phyloP scores from a whole-genome alignment of 1,139 yeast genomes.

The Nakaseomyces sp. region DNA sequence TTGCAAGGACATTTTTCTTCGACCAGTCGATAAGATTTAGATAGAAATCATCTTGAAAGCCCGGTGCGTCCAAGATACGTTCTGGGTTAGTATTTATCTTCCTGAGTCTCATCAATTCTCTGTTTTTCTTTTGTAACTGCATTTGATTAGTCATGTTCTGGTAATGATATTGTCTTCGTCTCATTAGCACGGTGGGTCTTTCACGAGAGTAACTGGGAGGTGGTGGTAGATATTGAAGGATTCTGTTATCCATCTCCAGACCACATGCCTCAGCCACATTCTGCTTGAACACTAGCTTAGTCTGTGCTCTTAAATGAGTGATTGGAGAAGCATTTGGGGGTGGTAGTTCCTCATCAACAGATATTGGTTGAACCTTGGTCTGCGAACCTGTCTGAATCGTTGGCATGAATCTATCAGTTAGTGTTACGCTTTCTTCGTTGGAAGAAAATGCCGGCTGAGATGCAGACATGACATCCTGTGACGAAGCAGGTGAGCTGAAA shows the following conservation, averaged over 20 bases:
- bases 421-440: slow-evolving; percentile 6
- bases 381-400: slow-evolving; percentile 38
- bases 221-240: slow-evolving; percentile 75
- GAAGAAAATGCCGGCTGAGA: slow-evolving; percentile 5
- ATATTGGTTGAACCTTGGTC: slow-evolving; percentile 23
- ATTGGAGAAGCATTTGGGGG: slow-evolving; percentile 42
- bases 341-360: slow-evolving; percentile 30
- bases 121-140: slow-evolving; percentile 7
- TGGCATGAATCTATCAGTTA: slow-evolving; percentile 46
- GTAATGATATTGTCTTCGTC: slow-evolving; percentile 25
- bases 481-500: slow-evolving; percentile 5
- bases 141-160: slow-evolving; percentile 11
- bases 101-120: slow-evolving; percentile 38
- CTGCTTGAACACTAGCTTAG: slow-evolving; percentile 63
- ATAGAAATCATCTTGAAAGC: slow-evolving; percentile 86
- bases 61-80: slow-evolving; percentile 93
- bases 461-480: slow-evolving; percentile 3
- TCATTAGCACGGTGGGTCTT: slow-evolving; percentile 24
- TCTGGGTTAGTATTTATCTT: slow-evolving; percentile 86
- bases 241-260: slow-evolving; percentile 71
- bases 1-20: slow-evolving; percentile 68
- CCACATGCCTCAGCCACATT: slow-evolving; percentile 96
- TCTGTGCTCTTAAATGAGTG: slow-evolving; percentile 58
- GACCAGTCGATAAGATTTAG: slow-evolving; percentile 88
- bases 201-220: slow-evolving; percentile 53